A percentile compares a stretch with the other conserved stretches of the same genome.
Evolutionary conservation across 129 eudicot species (phyloP).

Genomic region (Artemisia annua): DNA sequence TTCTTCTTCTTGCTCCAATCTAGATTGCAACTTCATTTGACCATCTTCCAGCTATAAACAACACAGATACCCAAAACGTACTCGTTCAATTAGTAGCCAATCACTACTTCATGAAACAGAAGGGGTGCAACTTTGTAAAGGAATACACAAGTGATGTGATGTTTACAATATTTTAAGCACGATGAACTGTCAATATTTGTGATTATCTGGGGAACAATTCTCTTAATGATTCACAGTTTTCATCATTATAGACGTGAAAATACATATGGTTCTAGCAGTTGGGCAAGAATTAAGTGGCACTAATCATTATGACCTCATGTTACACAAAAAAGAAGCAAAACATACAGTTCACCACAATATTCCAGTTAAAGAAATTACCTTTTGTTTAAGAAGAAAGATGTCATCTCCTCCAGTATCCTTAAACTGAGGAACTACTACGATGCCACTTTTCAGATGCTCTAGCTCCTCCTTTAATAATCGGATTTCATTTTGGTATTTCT

Average conservation of each 20-base stretch:
- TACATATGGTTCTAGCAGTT: background rate
- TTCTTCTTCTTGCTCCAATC: slow-evolving; percentile 98
- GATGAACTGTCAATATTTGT: background rate
- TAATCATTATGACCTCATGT: background rate
- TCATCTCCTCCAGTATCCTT: slow-evolving; percentile 78
- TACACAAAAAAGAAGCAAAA: background rate
- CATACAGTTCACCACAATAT: background rate
- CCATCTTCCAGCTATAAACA: slow-evolving; percentile 89
- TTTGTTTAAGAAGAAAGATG: slow-evolving; percentile 74
- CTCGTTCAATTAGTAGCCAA: slow-evolving; percentile 17
- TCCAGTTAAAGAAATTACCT: slow-evolving; percentile 47
- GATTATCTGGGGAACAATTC: background rate
- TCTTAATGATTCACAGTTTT: too few species aligned
- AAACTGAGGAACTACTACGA: slow-evolving; percentile 64
- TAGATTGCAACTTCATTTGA: slow-evolving; percentile 90
- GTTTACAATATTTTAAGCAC: background rate
- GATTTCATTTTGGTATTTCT: slow-evolving; percentile 96
- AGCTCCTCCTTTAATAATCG: slow-evolving; percentile 83
- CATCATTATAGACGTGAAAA: background rate
- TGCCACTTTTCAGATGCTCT: slow-evolving; percentile 88
- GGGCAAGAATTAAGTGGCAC: background rate
- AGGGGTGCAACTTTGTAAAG: slow-evolving; percentile 10
- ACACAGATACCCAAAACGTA: slow-evolving; percentile 31
- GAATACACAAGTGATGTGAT: slow-evolving; percentile 20
- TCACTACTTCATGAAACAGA: slow-evolving; percentile 11